Evolutionary conservation across 116 monocot genomes (phyloP).

Genomic region (Dioscorea cayenensis): DNA sequence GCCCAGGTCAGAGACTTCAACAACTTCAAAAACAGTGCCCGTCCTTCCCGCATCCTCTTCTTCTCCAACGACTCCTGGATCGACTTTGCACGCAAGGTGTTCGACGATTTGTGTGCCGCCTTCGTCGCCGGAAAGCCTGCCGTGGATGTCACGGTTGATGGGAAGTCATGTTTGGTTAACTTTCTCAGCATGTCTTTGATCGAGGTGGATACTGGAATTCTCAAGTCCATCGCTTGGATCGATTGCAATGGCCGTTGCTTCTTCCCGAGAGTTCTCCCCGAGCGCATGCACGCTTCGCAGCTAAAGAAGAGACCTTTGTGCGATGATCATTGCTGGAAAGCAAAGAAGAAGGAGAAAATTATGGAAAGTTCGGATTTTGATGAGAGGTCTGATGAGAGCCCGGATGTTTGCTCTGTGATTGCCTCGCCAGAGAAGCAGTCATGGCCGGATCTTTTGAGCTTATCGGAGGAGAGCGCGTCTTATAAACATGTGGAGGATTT

Average conservation of each 20-base stretch:
- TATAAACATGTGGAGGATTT: conserved; percentile 36
- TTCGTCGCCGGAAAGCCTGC: conserved; percentile 30
- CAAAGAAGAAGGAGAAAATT: neutral
- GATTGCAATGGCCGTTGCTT: conserved; percentile 46
- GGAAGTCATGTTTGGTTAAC: conserved; percentile 32
- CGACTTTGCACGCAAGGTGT: conserved; percentile 23
- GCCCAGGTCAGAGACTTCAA: conserved; percentile 17
- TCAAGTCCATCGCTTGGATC: conserved; percentile 58
- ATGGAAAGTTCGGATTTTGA: conserved; percentile 2
- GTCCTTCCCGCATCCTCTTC: conserved; percentile 41
- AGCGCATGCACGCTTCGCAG: neutral
- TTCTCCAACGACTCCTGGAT: conserved; percentile 31
- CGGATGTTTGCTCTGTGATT: conserved; percentile 2
- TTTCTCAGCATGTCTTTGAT: conserved; percentile 50
- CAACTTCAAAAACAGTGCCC: conserved; percentile 40
- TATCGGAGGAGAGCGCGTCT: conserved; percentile 14
- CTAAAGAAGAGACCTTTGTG: neutral
- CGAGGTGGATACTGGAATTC: conserved; percentile 18
- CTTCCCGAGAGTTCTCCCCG: conserved; percentile 33
- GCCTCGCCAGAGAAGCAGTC: neutral
- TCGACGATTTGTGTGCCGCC: conserved; percentile 20
- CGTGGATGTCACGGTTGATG: conserved; percentile 16
- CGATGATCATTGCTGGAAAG: neutral
- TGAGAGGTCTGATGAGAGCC: conserved; percentile 27
- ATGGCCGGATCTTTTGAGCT: conserved; percentile 15